A percentile compares a stretch with the other conserved stretches of the same genome.
Conservation (phyloP, 331 rosid genomes). For the Prunus yedoensis region DNA sequence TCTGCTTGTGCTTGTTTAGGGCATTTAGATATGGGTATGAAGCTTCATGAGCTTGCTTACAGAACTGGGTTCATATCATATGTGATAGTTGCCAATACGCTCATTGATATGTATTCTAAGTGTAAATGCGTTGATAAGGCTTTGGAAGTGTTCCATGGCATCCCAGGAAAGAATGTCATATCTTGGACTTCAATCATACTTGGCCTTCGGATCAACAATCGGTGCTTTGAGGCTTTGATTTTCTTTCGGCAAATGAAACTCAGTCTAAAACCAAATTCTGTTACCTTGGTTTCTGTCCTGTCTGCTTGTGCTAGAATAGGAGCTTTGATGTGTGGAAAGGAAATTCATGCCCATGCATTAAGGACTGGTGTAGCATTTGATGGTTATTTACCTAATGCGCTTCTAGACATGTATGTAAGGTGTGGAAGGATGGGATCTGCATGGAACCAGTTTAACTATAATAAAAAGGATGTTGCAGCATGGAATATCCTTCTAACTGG, state of each 20-base stretch:
- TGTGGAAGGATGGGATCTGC: constrained; percentile 82
- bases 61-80: constrained; percentile 60
- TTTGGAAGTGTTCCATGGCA: constrained; percentile 67
- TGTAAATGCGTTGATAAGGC: constrained; percentile 75
- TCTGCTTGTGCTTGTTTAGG: constrained; percentile 82
- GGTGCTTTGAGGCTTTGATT: constrained; percentile 72
- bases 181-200: constrained; percentile 87
- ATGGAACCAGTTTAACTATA: constrained; percentile 65
- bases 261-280: constrained; percentile 62
- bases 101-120: constrained; percentile 82
- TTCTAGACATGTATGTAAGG: constrained; percentile 85
- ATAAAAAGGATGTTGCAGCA: constrained; percentile 53
- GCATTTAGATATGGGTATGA: constrained; percentile 59
- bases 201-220: constrained; percentile 72
- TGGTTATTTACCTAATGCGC: constrained; percentile 77
- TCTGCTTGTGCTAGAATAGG: constrained; percentile 86
- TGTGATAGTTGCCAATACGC: constrained; percentile 64
- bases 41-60: constrained; percentile 73
- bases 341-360: constrained; percentile 85
- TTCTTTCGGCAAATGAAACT: constrained; percentile 68
- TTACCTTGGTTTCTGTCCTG: constrained; percentile 59
- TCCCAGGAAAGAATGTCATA: constrained; percentile 57
- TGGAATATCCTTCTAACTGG: constrained; percentile 91
- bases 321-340: constrained; percentile 78
- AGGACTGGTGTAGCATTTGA: constrained; percentile 69